These are phyloP conservation scores for Cladosporium sp. DNA, from an alignment of 2,329 filamentous ascomycete species.

Conservation along the genomic window DNA sequence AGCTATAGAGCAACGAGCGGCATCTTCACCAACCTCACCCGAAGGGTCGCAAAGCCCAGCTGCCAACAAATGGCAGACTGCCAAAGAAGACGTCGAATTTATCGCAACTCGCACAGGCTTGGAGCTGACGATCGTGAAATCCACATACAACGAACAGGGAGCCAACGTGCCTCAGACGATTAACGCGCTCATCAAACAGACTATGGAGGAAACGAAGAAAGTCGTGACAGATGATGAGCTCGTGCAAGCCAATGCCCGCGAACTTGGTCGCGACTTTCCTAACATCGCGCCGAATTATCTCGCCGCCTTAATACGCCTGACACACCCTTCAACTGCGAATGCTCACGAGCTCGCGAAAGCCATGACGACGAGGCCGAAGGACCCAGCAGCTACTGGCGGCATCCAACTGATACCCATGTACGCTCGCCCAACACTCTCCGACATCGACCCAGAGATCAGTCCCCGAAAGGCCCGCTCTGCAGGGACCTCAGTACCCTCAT, in stretches of 20 bases:
- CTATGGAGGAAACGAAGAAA: conserved; percentile 38
- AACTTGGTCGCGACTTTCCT: conserved; percentile 54
- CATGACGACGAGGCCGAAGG: conserved; percentile 39
- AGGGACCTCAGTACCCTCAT: conserved; percentile 18
- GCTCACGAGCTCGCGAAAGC: conserved; percentile 58
- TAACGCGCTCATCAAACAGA: conserved; percentile 46
- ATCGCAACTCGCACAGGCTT: conserved; percentile 51
- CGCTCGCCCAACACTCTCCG: conserved; percentile 36
- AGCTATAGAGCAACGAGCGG: conserved; percentile 24
- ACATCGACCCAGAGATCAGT: conserved; percentile 18
- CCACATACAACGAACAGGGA: conserved; percentile 56
- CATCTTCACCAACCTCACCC: conserved; percentile 26
- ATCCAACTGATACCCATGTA: conserved; percentile 49
- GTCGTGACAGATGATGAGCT: conserved; percentile 38
- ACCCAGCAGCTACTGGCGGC: conserved; percentile 32
- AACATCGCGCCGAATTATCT: conserved; percentile 46
- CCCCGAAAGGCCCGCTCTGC: conserved; percentile 9
- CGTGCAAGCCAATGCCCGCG: conserved; percentile 47
- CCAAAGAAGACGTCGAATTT: conserved; percentile 57
- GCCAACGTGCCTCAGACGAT: conserved; percentile 56
- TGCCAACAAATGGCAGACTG: conserved; percentile 56
- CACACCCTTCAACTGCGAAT: conserved; percentile 53
- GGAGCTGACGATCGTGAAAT: conserved; percentile 46
- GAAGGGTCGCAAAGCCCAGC: conserved; percentile 17
- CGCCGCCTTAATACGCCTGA: conserved; percentile 52